These are phyloP conservation scores for Fusarium multiceps DNA, from an alignment of 2,329 filamentous ascomycete species.

Conservation along the genomic window DNA sequence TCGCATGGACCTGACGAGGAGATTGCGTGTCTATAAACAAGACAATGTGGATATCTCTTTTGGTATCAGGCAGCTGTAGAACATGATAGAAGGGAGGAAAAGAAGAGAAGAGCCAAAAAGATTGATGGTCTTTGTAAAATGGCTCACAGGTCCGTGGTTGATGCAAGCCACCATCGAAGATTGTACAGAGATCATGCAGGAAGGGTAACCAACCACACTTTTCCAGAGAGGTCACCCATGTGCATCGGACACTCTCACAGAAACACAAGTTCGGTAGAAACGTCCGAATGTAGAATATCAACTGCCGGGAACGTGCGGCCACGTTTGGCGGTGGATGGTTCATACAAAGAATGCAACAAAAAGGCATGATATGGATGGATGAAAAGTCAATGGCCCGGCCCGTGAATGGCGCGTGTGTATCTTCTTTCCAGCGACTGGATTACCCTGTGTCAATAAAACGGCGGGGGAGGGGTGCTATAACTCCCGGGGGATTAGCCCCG, in stretches of 20 bases:
- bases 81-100: not conserved
- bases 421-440: not conserved
- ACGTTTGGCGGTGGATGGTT: slow-evolving; percentile 44
- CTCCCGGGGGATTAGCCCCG: slow-evolving; percentile 33
- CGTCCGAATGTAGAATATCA: not conserved
- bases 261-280: slow-evolving; percentile 8
- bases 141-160: slow-evolving; percentile 34
- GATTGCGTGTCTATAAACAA: slow-evolving; percentile 1
- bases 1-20: slow-evolving; percentile 22
- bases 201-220: slow-evolving; percentile 13
- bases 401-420: slow-evolving; percentile 24
- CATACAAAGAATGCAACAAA: not conserved
- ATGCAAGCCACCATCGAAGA: slow-evolving; percentile 40
- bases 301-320: slow-evolving; percentile 33
- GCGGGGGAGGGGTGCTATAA: slow-evolving; percentile 27
- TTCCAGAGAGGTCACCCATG: not conserved
- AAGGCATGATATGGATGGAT: slow-evolving; percentile 21
- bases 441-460: slow-evolving; percentile 16
- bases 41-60: not conserved
- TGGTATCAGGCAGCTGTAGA: slow-evolving; percentile 18
- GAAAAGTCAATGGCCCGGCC: slow-evolving; percentile 30
- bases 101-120: not conserved
- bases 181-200: slow-evolving; percentile 13
- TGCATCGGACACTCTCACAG: slow-evolving; percentile 13
- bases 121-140: slow-evolving; percentile 29